Conservation (phyloP, 1,139 yeast genomes). For the Hansenula lynferdii region DNA sequence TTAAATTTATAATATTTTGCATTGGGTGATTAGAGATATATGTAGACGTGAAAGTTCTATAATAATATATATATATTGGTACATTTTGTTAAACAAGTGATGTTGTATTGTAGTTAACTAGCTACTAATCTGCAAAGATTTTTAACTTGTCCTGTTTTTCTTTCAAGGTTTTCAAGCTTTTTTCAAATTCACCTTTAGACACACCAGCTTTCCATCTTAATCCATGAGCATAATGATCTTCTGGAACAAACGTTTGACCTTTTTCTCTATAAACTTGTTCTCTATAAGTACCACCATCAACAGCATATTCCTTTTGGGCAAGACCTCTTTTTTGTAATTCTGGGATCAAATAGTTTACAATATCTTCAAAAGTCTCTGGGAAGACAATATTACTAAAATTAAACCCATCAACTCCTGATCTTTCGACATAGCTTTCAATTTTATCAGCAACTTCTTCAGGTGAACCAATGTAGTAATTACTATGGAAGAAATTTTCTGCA, state of each 20-base stretch:
- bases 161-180: constrained; percentile 9
- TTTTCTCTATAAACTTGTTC: constrained; percentile 22
- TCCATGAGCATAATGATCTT: constrained; percentile 34
- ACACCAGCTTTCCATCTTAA: constrained; percentile 38
- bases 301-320: constrained; percentile 30
- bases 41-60: too few species aligned
- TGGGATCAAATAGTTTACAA: constrained; percentile 31
- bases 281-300: constrained; percentile 25
- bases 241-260: constrained; percentile 28
- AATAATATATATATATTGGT: constrained; percentile 14
- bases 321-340: constrained; percentile 32
- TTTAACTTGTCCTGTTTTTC: constrained; percentile 6
- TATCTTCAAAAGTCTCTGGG: constrained; percentile 32
- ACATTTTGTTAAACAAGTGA: too few species aligned
- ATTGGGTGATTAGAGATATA: too few species aligned
- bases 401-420: constrained; percentile 32
- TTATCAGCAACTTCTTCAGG: constrained; percentile 21
- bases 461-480: constrained; percentile 17
- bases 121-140: constrained; percentile 22
- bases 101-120: too few species aligned
- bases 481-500: constrained; percentile 24
- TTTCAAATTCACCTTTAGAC: constrained; percentile 34
- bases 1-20: too few species aligned
- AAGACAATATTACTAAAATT: constrained; percentile 29
- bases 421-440: constrained; percentile 31